Conservation (phyloP, 768 basidiomycete species). For the Erythrobasidium yunnanense region DNA sequence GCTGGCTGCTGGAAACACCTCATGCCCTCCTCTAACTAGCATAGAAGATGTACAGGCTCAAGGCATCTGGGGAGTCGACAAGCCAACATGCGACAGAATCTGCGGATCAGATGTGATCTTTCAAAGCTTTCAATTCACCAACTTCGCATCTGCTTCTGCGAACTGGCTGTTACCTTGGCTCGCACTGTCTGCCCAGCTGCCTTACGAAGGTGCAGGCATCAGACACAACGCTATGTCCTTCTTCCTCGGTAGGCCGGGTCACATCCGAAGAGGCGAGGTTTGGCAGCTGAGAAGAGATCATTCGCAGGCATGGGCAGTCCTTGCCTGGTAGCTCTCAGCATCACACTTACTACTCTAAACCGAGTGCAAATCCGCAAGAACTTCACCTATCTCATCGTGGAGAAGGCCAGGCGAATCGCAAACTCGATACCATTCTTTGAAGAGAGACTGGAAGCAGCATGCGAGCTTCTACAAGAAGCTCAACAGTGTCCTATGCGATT, state of each 20-base stretch:
- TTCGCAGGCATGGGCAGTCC: not conserved
- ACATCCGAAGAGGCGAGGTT: not conserved
- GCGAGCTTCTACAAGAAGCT: conserved; percentile 10
- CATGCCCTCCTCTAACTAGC: not conserved
- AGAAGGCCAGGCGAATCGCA: not conserved
- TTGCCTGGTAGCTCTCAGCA: not conserved
- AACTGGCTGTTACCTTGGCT: conserved; percentile 17
- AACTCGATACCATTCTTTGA: not conserved
- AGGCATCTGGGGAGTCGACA: not conserved
- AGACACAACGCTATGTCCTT: not conserved
- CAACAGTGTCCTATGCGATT: not conserved
- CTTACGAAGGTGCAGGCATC: not conserved
- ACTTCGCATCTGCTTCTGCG: not conserved
- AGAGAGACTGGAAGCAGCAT: not conserved
- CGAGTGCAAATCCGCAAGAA: not conserved
- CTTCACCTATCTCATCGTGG: not conserved
- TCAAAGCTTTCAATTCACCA: not conserved
- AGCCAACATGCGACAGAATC: not conserved
- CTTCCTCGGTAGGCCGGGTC: not conserved
- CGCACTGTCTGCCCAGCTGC: not conserved
- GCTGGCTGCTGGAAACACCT: not conserved
- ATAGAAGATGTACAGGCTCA: not conserved
- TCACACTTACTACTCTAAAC: conserved; percentile 3
- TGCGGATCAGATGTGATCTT: not conserved
- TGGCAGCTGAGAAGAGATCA: not conserved